A percentile compares a stretch with the other conserved stretches of the same genome.
phyloP scores from a whole-genome alignment of 345 rosid genomes.

The Salix udensis region DNA sequence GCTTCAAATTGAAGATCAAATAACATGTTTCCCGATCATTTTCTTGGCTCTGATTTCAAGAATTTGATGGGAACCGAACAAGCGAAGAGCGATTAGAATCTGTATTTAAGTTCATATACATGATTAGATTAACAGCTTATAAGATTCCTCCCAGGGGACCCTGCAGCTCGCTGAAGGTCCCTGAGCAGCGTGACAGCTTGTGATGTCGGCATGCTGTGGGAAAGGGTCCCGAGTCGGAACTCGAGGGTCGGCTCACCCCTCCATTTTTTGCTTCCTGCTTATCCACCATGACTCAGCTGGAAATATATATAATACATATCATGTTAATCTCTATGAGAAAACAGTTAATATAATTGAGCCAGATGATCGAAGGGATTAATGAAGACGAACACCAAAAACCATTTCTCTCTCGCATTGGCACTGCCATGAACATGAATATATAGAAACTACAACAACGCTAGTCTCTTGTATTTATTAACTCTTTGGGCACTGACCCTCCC shows the following conservation, averaged over 20 bases:
- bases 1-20: not conserved
- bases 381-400: not conserved
- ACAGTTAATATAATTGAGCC: too few relatives aligned
- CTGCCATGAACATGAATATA: constrained; percentile 10
- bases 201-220: constrained; percentile 19
- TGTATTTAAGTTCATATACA: not conserved
- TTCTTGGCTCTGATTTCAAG: not conserved
- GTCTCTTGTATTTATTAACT: constrained; percentile 8
- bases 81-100: not conserved
- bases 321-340: not conserved
- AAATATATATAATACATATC: not conserved
- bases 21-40: not conserved
- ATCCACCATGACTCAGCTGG: not conserved
- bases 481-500: constrained; percentile 8
- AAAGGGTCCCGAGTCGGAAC: constrained; percentile 16
- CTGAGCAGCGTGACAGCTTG: constrained; percentile 8
- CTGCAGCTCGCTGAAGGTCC: constrained; percentile 1
- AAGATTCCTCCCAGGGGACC: constrained; percentile 24
- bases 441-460: constrained; percentile 20
- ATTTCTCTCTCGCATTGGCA: constrained; percentile 8
- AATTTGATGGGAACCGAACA: not conserved
- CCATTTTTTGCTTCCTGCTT: not conserved
- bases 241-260: not conserved
- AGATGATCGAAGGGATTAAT: too few relatives aligned
- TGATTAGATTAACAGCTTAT: not conserved